Evolutionary conservation across 257 asterid species (phyloP), one percentile per base, ranked within the genome.

Genomic region (Nicotiana attenuata): DNA sequence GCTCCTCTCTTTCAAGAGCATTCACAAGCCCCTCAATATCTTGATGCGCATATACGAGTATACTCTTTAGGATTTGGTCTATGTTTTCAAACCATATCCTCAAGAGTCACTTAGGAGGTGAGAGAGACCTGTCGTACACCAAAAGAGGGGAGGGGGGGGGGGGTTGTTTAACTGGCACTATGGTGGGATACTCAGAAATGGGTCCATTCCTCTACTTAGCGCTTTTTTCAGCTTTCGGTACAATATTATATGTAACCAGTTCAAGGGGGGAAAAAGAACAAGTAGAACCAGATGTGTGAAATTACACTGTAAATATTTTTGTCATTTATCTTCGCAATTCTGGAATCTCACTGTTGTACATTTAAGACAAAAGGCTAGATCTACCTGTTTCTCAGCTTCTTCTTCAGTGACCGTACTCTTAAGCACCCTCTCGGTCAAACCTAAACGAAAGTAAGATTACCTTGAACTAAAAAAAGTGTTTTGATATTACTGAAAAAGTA

Each of bases 341-440:
- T 41, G 47, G 47, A 24, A 19, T 56, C 24, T 56, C 63, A 56
- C 24, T 66, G 29, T 35, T 67, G 38, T 67, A 35, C 52, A 67
- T 67, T 67, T 67, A 67, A 19, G 55, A 67, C n/a, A 67, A 35
- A 35, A 59, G 66, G 59, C 71, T 10, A 78, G n/a, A 77, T 9
- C 45, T 86, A 95, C 99, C 99, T 91, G 94, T 79, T 89, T 85
- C 89, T 95, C 97, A 88, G 98, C 99, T 85, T 95, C 98, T 83
- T 82, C 84, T 84, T 89, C 98, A 80, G 88, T 92, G 53, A 88
- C 85, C 77, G 93, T 86, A 85, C 98, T 95, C 66, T 78, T 83
- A 85, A 92, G 97, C 85, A 93, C 99, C 91, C 57, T 92, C 85
- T 90, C 92, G 0, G 93, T 93, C 93, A 95, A 89, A 85, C 99